Conservation (phyloP, 768 basidiomycete genomes). For the Trametes cinnabarina region DNA sequence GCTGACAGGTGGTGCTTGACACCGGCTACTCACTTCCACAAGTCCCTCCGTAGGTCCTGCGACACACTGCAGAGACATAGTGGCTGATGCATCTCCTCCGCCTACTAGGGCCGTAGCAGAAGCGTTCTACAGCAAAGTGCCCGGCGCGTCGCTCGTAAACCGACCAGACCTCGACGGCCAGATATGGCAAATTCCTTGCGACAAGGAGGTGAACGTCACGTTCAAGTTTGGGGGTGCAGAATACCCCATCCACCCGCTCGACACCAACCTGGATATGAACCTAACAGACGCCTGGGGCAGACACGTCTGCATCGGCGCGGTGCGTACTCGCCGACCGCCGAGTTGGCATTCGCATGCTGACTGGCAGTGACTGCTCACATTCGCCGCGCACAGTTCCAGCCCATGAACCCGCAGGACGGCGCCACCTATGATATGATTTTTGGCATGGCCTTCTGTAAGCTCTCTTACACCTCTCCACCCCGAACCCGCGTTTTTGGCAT, state of each 20-base stretch:
- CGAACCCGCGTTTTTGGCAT: neutral
- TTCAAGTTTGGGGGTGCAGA: slow-evolving; percentile 56
- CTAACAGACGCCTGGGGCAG: slow-evolving; percentile 26
- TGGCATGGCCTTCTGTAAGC: slow-evolving; percentile 71
- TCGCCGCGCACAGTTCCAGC: slow-evolving; percentile 56
- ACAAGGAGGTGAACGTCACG: slow-evolving; percentile 60
- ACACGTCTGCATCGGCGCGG: slow-evolving; percentile 41
- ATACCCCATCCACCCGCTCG: slow-evolving; percentile 67
- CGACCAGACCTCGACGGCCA: slow-evolving; percentile 37
- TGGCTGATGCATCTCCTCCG: slow-evolving; percentile 11
- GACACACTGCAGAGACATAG: neutral
- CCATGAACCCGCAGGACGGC: slow-evolving; percentile 49
- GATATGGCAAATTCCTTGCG: slow-evolving; percentile 64
- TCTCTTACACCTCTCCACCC: neutral
- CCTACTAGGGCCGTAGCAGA: slow-evolving; percentile 48
- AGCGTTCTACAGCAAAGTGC: slow-evolving; percentile 57
- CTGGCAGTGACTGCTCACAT: neutral
- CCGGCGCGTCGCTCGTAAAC: slow-evolving; percentile 49
- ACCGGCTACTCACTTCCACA: slow-evolving; percentile 70
- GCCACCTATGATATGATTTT: slow-evolving; percentile 62
- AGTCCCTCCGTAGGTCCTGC: slow-evolving; percentile 45
- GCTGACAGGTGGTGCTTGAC: slow-evolving; percentile 50
- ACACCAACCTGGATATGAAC: slow-evolving; percentile 39
- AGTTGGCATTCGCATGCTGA: neutral
- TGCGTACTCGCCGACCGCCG: slow-evolving; percentile 31